Conservation (phyloP, 177 flowering plant species). For the Vitis hybrid region DNA sequence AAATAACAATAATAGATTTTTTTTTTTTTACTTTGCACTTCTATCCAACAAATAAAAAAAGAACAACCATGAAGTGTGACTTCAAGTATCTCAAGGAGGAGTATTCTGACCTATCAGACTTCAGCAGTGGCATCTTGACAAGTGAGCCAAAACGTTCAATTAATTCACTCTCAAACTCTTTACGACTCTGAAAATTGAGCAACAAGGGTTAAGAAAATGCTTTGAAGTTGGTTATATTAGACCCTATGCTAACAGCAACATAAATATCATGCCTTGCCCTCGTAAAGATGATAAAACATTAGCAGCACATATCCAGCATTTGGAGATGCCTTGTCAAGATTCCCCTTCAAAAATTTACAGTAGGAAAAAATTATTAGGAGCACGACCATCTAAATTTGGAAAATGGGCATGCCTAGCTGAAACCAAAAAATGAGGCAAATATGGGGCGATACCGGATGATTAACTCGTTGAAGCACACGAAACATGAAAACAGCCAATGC, state of each 20-base stretch:
- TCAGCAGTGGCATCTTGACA: slow-evolving; percentile 89
- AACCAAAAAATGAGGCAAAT: not conserved
- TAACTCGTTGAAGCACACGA: slow-evolving; percentile 85
- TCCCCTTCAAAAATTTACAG: slow-evolving; percentile 54
- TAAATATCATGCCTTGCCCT: slow-evolving; percentile 67
- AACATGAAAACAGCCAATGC: slow-evolving; percentile 89
- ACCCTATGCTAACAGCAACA: slow-evolving; percentile 3
- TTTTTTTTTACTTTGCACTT: not conserved
- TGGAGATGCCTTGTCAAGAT: slow-evolving; percentile 87
- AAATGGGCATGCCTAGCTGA: not conserved
- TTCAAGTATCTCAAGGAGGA: not conserved
- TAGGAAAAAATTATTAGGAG: slow-evolving; percentile 8
- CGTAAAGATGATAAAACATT: slow-evolving; percentile 94
- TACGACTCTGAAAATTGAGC: slow-evolving; percentile 55
- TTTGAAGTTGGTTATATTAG: not conserved
- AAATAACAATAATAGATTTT: not conserved
- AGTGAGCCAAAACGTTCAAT: slow-evolving; percentile 82
- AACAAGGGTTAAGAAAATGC: slow-evolving; percentile 5
- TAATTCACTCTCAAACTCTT: slow-evolving; percentile 78
- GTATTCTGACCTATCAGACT: slow-evolving; percentile 61
- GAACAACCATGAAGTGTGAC: not conserved
- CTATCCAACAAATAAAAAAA: not conserved
- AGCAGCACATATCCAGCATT: slow-evolving; percentile 94
- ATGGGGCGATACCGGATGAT: slow-evolving; percentile 80
- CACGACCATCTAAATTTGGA: not conserved